Conservation (phyloP, 805 yeast species). For the Yarrowia sp. region DNA sequence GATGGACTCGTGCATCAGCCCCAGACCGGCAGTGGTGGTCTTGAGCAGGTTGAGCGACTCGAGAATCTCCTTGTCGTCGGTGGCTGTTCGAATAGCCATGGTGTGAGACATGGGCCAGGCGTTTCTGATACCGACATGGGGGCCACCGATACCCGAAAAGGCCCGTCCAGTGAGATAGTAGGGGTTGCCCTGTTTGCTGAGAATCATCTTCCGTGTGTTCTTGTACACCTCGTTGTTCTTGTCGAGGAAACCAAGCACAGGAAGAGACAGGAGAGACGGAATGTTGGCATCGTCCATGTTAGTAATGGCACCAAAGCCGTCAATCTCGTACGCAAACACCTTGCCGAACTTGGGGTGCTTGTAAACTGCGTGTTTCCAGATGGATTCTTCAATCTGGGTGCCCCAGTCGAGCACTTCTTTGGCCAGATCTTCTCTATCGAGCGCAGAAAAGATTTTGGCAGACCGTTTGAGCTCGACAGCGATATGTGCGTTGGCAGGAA, state of each 20-base stretch:
- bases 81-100: constrained; percentile 74
- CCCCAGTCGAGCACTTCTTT: constrained; percentile 50
- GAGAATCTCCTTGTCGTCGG: constrained; percentile 71
- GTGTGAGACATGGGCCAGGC: constrained; percentile 95
- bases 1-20: constrained; percentile 84
- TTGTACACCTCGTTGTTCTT: constrained; percentile 66
- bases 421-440: constrained; percentile 43
- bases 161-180: constrained; percentile 67
- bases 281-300: constrained; percentile 92
- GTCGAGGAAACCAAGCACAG: constrained; percentile 72
- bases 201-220: constrained; percentile 79
- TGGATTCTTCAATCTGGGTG: constrained; percentile 58
- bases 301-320: constrained; percentile 77
- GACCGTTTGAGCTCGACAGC: constrained; percentile 63
- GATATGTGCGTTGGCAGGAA: constrained; percentile 86
- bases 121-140: constrained; percentile 78
- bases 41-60: constrained; percentile 59
- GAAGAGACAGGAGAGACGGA: constrained; percentile 80
- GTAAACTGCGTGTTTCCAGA: constrained; percentile 68
- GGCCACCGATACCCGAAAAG: constrained; percentile 87
- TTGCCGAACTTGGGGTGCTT: constrained; percentile 72
- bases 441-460: constrained; percentile 44
- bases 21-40: constrained; percentile 72
- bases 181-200: constrained; percentile 76
- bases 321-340: constrained; percentile 88